phyloP scores from a whole-genome alignment of 2,329 filamentous ascomycete genomes.

The Botryotinia calthae region DNA sequence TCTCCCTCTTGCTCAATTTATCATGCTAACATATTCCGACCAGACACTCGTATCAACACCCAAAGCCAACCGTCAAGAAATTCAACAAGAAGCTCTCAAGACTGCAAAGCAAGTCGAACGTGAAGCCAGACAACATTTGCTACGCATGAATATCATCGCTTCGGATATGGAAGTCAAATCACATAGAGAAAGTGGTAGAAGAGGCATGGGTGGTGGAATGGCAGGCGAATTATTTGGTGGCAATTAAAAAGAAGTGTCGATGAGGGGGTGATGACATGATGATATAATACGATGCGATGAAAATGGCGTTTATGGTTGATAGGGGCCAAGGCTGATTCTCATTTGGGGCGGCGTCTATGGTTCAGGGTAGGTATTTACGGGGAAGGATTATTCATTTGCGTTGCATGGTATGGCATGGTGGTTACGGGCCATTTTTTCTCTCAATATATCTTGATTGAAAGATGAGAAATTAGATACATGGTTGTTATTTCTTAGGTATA shows the following conservation, averaged over 20 bases:
- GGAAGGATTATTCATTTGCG: not conserved
- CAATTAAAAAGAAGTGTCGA: not conserved
- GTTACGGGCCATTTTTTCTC: not conserved
- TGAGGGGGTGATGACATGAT: not conserved
- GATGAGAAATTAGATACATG: not conserved
- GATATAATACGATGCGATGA: not conserved
- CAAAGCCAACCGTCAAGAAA: slow-evolving; percentile 61
- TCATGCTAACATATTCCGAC: slow-evolving; percentile 22
- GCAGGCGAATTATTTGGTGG: slow-evolving; percentile 13
- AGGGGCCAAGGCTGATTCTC: not conserved
- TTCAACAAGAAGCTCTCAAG: slow-evolving; percentile 68
- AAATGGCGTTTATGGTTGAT: slow-evolving; percentile 5
- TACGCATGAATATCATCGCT: slow-evolving; percentile 71
- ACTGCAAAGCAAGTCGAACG: slow-evolving; percentile 70
- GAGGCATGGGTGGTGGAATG: not conserved
- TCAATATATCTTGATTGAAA: not conserved
- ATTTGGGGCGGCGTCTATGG: slow-evolving; percentile 11
- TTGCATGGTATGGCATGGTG: not conserved
- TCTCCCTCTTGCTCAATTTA: not conserved
- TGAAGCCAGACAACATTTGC: slow-evolving; percentile 71
- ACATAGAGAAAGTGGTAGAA: slow-evolving; percentile 17
- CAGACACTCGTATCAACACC: slow-evolving; percentile 72
- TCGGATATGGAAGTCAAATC: slow-evolving; percentile 67
- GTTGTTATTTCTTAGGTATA: not conserved
- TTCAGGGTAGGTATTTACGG: not conserved